Percentiles rank a stretch among this genome's conserved stretches.
These are phyloP conservation scores for Astrothelium macrocarpum DNA, from an alignment of 495 filamentous ascomycete species.

Conservation along the genomic window DNA sequence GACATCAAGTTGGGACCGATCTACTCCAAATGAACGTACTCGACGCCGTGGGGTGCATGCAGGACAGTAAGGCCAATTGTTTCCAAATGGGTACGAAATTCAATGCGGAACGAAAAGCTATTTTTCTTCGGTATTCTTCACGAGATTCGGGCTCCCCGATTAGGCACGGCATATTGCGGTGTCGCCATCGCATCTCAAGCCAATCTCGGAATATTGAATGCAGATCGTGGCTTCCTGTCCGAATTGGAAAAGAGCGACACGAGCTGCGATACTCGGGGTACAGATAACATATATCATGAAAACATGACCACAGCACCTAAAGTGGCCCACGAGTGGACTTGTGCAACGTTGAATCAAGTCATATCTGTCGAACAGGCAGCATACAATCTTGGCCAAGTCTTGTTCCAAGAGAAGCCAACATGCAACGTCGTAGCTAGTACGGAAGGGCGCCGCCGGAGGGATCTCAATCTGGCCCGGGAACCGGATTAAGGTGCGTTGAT, in stretches of 20 bases:
- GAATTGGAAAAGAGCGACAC: not conserved
- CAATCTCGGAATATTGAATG: not conserved
- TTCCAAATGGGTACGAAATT: not conserved
- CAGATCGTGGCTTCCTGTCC: not conserved
- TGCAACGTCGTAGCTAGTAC: not conserved
- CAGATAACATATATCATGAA: not conserved
- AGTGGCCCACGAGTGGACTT: too few species aligned
- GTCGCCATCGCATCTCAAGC: not conserved
- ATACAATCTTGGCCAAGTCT: not conserved
- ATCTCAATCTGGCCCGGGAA: conserved; percentile 4
- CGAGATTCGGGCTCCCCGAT: not conserved
- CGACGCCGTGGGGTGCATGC: not conserved
- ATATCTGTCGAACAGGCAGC: not conserved
- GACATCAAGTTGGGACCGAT: not conserved
- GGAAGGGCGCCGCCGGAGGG: conserved; percentile 1
- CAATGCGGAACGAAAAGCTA: not conserved
- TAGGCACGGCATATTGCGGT: not conserved
- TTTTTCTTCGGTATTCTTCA: not conserved
- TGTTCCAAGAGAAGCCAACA: not conserved
- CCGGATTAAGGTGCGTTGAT: not conserved
- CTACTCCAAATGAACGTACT: not conserved
- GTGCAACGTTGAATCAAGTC: not conserved
- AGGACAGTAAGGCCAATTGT: not conserved
- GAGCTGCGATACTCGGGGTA: not conserved
- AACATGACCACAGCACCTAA: not conserved